Evolutionary conservation across 2,329 filamentous ascomycete genomes (phyloP), one percentile per base, ranked within the genome.

Genomic region (Neopestalotiopsis sp.): DNA sequence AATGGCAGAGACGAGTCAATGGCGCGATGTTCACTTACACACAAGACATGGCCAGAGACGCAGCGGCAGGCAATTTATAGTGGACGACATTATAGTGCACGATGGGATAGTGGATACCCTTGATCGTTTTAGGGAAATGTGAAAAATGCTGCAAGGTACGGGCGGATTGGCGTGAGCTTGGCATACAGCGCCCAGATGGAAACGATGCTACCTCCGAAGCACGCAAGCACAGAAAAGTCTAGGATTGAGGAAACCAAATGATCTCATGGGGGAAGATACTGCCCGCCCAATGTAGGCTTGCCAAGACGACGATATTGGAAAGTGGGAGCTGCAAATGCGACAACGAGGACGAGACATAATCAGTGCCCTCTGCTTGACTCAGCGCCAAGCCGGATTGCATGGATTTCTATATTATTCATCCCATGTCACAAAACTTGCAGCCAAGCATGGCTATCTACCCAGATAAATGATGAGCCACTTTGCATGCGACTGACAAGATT

Each of bases 91-190:
- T 24, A 53, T 53, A 53, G 45, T n/a, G 6, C 17, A 53, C 6
- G 45, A 53, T 53, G n/a, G 17, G 42, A 49, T 28, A 20, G 45
- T 53, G 45, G 45, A 53, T 53, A 53, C 45, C 45, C 42, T 49
- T 20, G 45, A 53, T 20, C 45, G 45, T 24, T n/a, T 53, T 24
- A 53, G 45, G 45, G 45, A 53, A 53, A 53, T 53, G 45, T 53
- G 45, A 53, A 49, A 49, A 49, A 24, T 53, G 45, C 45, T 53
- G 45, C 45, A 53, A 53, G 45, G 45, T 53, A 53, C 45, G 45
- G 45, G 20, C 14, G 17, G 45, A 20, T 53, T 53, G 45, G n/a
- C 45, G 17, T 24, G 45, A 17, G 17, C 45, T 53, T 53, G 45
- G 45, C 45, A 53, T 53, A 53, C 45, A 17, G 20, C 45, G 45